A percentile compares a stretch with the other conserved stretches of the same genome.
Conservation (phyloP, 768 basidiomycete species). For the Tulasnella sp. region DNA sequence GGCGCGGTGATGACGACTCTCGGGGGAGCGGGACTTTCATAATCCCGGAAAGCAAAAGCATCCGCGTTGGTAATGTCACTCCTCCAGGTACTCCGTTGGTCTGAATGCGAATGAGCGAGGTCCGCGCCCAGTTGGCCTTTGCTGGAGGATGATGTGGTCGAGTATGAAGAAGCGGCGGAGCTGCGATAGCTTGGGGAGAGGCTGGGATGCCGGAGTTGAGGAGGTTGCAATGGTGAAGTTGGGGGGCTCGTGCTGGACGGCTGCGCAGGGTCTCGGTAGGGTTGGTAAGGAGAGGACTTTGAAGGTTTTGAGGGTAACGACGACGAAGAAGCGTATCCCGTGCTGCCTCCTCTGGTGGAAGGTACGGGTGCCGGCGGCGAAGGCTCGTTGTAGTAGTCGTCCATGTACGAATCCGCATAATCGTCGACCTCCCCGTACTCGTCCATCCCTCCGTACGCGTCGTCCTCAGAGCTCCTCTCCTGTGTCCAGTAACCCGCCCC, state of each 20-base stretch:
- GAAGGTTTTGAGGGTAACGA: slow-evolving; percentile 4
- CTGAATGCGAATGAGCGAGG: slow-evolving; percentile 16
- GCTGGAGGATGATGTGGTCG: slow-evolving; percentile 16
- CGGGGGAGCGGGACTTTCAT: slow-evolving; percentile 48
- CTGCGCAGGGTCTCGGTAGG: slow-evolving; percentile 8
- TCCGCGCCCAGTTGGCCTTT: background rate
- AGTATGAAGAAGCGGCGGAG: slow-evolving; percentile 26
- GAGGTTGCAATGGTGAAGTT: slow-evolving; percentile 29
- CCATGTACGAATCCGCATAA: background rate
- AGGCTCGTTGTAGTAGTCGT: background rate
- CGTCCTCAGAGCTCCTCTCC: slow-evolving; percentile 25
- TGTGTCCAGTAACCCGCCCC: background rate
- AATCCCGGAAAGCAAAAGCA: slow-evolving; percentile 38
- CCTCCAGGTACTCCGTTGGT: slow-evolving; percentile 27
- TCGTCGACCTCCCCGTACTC: slow-evolving; percentile 20
- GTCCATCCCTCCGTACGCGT: slow-evolving; percentile 27
- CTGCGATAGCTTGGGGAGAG: slow-evolving; percentile 7
- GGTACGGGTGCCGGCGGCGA: slow-evolving; percentile 13
- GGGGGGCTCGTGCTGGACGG: background rate
- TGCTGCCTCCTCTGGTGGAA: background rate
- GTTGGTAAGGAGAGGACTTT: background rate
- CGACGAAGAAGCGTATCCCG: background rate
- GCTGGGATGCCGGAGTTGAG: slow-evolving; percentile 8
- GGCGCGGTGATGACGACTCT: slow-evolving; percentile 59
- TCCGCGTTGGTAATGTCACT: slow-evolving; percentile 36